These are phyloP conservation scores for Chlamydomonas eustigma DNA, from an alignment of 139 green algal species.

Conservation along the genomic window DNA sequence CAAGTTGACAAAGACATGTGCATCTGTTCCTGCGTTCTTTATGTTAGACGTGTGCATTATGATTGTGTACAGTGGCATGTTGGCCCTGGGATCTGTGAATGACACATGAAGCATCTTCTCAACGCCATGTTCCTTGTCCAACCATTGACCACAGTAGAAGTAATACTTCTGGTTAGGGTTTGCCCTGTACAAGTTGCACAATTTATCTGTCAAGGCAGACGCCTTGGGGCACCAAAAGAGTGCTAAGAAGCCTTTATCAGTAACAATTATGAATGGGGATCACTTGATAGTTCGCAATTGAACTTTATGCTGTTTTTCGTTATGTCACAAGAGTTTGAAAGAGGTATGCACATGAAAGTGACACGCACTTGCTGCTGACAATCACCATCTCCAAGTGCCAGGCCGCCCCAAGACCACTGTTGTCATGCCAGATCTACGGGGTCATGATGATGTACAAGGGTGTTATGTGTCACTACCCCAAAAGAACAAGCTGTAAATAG, in stretches of 20 bases:
- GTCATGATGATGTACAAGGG: too few relatives aligned
- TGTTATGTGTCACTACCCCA: too few relatives aligned
- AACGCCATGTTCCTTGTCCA: slow-evolving; percentile 41
- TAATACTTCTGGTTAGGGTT: slow-evolving; percentile 22
- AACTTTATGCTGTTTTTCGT: too few relatives aligned
- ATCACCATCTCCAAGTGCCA: slow-evolving; percentile 54
- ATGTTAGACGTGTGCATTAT: slow-evolving; percentile 39
- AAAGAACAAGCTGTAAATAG: too few relatives aligned
- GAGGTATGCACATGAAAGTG: too few relatives aligned
- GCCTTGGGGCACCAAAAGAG: too few relatives aligned
- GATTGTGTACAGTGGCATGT: slow-evolving; percentile 34
- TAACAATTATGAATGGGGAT: too few relatives aligned
- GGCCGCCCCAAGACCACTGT: slow-evolving; percentile 37
- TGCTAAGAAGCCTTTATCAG: too few relatives aligned
- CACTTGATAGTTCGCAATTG: too few relatives aligned
- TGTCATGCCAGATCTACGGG: slow-evolving; percentile 33
- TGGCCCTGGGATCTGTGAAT: slow-evolving; percentile 27
- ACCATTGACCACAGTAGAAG: slow-evolving; percentile 47
- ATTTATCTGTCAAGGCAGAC: too few relatives aligned
- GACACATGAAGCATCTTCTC: slow-evolving; percentile 38
- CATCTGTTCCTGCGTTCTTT: slow-evolving; percentile 54
- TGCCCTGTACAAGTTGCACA: too few relatives aligned
- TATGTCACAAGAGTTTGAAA: too few relatives aligned
- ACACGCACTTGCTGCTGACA: slow-evolving; percentile 18
- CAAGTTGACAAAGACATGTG: slow-evolving; percentile 54